Conservation (phyloP, 352 stramenopile genomes). For the Phytopythium chamaehyphon region DNA sequence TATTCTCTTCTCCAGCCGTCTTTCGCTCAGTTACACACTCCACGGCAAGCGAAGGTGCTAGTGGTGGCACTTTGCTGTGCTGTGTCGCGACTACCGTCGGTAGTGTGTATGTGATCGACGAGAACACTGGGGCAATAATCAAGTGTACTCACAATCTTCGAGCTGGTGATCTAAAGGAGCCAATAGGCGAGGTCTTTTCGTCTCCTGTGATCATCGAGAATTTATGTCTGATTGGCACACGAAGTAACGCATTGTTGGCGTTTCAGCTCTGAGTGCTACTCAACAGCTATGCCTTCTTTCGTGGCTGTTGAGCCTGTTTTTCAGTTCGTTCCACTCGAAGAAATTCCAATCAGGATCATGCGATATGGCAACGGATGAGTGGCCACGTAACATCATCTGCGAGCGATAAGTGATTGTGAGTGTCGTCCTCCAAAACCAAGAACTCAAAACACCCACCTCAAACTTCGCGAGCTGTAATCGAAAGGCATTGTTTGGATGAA, state of each 20-base stretch:
- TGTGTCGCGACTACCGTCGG: constrained; percentile 42
- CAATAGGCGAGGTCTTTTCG: constrained; percentile 45
- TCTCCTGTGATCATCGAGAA: constrained; percentile 47
- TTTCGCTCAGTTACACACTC: constrained; percentile 6
- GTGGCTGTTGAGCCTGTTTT: constrained; percentile 9
- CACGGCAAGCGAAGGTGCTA: background rate
- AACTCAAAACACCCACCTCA: constrained; percentile 25
- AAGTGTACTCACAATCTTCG: background rate
- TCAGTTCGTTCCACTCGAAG: constrained; percentile 67
- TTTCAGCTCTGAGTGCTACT: constrained; percentile 12
- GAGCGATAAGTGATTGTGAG: background rate
- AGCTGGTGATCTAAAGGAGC: constrained; percentile 11
- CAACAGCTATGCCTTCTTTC: background rate
- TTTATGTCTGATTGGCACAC: constrained; percentile 44
- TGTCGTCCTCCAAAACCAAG: background rate
- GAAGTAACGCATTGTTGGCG: constrained; percentile 37
- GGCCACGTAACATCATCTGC: constrained; percentile 45
- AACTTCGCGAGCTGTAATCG: constrained; percentile 68
- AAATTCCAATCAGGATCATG: constrained; percentile 70
- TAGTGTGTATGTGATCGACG: constrained; percentile 33
- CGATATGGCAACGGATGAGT: constrained; percentile 47
- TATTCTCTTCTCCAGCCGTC: constrained; percentile 47
- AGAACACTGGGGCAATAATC: constrained; percentile 19
- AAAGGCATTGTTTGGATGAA: constrained; percentile 58
- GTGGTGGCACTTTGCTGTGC: constrained; percentile 16